Evolutionary conservation across 2,329 filamentous ascomycete species (phyloP).

Genomic region (Beauveria bassiana): DNA sequence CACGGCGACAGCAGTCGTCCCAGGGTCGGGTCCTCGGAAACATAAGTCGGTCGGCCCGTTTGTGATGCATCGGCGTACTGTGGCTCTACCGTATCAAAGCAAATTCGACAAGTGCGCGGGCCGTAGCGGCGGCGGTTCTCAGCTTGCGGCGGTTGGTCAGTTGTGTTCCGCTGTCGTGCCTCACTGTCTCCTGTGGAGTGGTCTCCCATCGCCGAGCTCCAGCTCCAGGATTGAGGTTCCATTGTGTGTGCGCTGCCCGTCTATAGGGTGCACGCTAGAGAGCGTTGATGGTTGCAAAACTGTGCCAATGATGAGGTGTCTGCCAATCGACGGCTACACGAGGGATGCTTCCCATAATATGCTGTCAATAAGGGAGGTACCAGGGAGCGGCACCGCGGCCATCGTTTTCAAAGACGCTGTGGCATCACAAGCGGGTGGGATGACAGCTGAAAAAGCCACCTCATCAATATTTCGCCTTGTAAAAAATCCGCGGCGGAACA

Average conservation of each 20-base stretch:
- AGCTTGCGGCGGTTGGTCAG: neutral
- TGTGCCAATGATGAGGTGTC: neutral
- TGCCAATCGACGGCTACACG: neutral
- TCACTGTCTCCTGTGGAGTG: neutral
- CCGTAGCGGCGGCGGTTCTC: conserved; percentile 45
- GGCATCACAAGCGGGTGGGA: conserved; percentile 3
- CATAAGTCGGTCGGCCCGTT: conserved; percentile 46
- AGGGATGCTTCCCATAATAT: conserved; percentile 5
- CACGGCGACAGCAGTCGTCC: conserved; percentile 83
- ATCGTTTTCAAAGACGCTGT: neutral
- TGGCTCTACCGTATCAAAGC: conserved; percentile 59
- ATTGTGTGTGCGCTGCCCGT: neutral
- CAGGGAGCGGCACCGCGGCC: neutral
- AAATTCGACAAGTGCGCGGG: conserved; percentile 79
- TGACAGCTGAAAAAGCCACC: conserved; percentile 7
- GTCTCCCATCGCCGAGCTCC: conserved; percentile 8
- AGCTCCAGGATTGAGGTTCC: conserved; percentile 8
- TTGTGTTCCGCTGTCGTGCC: neutral
- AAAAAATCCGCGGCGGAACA: conserved; percentile 1
- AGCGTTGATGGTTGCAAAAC: neutral
- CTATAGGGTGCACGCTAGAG: neutral
- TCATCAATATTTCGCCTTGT: conserved; percentile 4
- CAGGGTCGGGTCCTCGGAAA: conserved; percentile 63
- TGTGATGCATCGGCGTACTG: conserved; percentile 32
- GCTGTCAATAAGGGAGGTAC: conserved; percentile 1